Evolutionary conservation across 192 early-diverging fungal species (phyloP).

Genomic region (Coemansia sp.): DNA sequence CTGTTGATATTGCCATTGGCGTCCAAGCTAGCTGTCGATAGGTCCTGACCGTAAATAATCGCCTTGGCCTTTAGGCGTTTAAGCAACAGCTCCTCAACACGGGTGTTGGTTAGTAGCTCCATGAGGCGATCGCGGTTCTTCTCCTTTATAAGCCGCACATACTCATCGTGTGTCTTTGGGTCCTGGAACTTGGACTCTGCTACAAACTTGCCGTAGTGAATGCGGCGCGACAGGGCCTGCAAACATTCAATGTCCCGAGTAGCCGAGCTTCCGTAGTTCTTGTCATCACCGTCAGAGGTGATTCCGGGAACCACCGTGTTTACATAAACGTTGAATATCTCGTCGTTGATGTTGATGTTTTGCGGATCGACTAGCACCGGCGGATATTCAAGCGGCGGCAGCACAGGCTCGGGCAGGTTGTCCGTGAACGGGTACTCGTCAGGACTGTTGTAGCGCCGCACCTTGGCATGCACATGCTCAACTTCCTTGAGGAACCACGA

Average conservation of each 20-base stretch:
- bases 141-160: conserved; percentile 70
- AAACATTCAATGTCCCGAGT: conserved; percentile 91
- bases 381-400: conserved; percentile 82
- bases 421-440: conserved; percentile 95
- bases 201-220: conserved; percentile 97
- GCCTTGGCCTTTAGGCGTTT: conserved; percentile 84
- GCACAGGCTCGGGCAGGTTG: conserved; percentile 77
- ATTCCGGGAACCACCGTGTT: conserved; percentile 78
- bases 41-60: conserved; percentile 89
- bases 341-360: conserved; percentile 81
- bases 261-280: conserved; percentile 90
- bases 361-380: conserved; percentile 68
- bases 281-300: conserved; percentile 73
- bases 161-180: conserved; percentile 66
- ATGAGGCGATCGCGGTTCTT: conserved; percentile 74
- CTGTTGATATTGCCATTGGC: conserved; percentile 28
- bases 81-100: conserved; percentile 81
- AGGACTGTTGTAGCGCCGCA: conserved; percentile 79
- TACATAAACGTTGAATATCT: conserved; percentile 80
- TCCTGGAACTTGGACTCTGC: conserved; percentile 97
- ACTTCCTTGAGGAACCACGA: conserved; percentile 88
- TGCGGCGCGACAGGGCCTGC: conserved; percentile 86
- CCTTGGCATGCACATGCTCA: conserved; percentile 87
- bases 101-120: conserved; percentile 82
- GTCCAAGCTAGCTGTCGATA: conserved; percentile 43